These are phyloP conservation scores for Mychonastes homosphaera DNA, from an alignment of 139 green algal species.

Conservation along the genomic window DNA sequence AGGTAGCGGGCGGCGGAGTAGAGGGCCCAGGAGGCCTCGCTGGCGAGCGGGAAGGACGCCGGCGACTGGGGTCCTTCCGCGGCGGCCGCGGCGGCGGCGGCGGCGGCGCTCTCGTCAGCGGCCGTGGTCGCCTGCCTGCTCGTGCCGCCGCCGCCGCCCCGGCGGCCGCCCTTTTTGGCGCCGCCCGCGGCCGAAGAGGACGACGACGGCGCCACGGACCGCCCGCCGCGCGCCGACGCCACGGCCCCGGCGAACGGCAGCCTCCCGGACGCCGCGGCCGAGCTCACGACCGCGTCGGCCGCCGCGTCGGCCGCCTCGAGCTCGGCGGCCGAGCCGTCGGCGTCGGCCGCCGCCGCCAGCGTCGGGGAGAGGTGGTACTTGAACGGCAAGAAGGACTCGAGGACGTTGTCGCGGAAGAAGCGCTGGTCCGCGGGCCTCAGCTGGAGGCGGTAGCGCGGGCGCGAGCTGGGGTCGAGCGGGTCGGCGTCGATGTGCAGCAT, in stretches of 20 bases:
- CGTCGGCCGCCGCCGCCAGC: slow-evolving; percentile 9
- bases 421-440: slow-evolving; percentile 32
- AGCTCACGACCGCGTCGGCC: slow-evolving; percentile 1
- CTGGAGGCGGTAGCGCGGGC: slow-evolving; percentile 20
- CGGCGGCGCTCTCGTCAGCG: not conserved
- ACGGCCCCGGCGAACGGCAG: too few species aligned
- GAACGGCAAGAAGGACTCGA: slow-evolving; percentile 23
- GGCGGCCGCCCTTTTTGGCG: not conserved
- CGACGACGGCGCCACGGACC: too few species aligned
- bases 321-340: not conserved
- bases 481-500: slow-evolving; percentile 45
- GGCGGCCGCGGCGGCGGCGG: not conserved
- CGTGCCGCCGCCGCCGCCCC: slow-evolving; percentile 4
- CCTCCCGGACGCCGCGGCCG: too few species aligned
- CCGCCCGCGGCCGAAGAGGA: not conserved
- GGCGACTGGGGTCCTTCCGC: not conserved
- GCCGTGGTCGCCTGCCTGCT: not conserved
- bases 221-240: too few species aligned
- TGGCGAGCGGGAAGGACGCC: slow-evolving; percentile 15
- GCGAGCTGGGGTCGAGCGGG: slow-evolving; percentile 22
- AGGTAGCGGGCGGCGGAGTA: slow-evolving; percentile 33
- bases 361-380: slow-evolving; percentile 6
- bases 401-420: slow-evolving; percentile 34
- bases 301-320: slow-evolving; percentile 16
- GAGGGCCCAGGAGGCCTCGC: slow-evolving; percentile 36